Base-by-base conservation (phyloP, 2,329 filamentous ascomycete species). In the Graphiopsis chlorocephala region DNA sequence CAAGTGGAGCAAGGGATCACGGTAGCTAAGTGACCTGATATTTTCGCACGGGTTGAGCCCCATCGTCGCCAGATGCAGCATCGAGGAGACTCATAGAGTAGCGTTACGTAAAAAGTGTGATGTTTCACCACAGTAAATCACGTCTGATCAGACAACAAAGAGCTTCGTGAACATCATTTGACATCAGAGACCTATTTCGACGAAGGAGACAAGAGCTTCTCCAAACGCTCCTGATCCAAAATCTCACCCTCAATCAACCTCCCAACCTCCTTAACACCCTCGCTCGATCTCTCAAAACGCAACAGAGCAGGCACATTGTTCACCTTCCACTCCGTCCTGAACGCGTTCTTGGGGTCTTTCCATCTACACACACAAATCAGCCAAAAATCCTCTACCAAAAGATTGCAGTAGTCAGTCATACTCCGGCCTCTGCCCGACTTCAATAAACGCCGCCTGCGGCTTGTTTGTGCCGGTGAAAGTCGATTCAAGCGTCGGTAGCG, bases 231-330 rank as follows among this genome's bases (percentile, higher is more conserved):
- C 38, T 58, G 56, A 35, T 68, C 63, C 63, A 70, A 12, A 56
- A 70, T 70, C 57, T 70, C 68, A 2, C 67, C 63, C 28, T 70
- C 68, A n/a, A 68, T 50, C 48, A 70, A 58, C 10, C 68, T 50
- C 4, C 67, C 68, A 10, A 65, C 64, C 29, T 70, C 68, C 55
- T 64, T 61, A 17, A 66, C 45, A 4, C 42, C 64, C 10, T 58
- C 42, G 7, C 62, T 61, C 1, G 63, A 11, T 28, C 56, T 64
- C 58, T 70, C 67, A 23, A 61, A 70, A 8, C 63, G 63, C 7
- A 66, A 60, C 47, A 70, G 57, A 14, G 67, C 63, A 12, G 68
- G 68, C 17, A 66, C 64, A 29, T 65, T 70, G 55, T 64, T 60
- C 17, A 67, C 64, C 14, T 64, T 66, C 61, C 61, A 67, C 3